Evolutionary conservation across 73 alveolate species (phyloP), one percentile per base, ranked within the genome.

Genomic region (Effrenium voratum): DNA sequence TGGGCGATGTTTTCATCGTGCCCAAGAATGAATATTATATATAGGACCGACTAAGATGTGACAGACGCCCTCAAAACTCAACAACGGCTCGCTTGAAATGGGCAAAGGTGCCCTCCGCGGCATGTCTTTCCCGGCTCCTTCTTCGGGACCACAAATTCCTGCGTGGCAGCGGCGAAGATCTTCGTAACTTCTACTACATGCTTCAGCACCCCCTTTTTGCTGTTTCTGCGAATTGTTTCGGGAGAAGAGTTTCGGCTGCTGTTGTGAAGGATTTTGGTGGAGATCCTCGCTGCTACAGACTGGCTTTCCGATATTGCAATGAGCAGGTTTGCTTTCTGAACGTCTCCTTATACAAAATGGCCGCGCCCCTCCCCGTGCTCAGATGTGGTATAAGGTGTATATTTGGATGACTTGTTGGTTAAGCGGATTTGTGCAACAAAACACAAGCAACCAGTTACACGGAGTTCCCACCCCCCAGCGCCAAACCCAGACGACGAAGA

Each of bases 41-140:
- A 2, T 66, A 86, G 24, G 94, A 86, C 30, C 66, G 94, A 8
- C 36, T 86, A 26, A 86, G 57, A 1, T 86, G 2, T 41, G 94
- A 86, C 34, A 43, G 94, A 6, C 43, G 94, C 5, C 94, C 94
- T 5, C 83, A 57, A 26, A 86, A 86, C 47, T 8, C 94, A 8
- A 86, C 82, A 0, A 59, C 59, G 94, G 32, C 16, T 4, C 43
- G 82, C 5, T 0, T 86, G 43, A 30, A 5, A 1, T 86, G 94
- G 94, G 94, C 94, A 28, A 10, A 86, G 5, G 43, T 86, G 1
- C 94, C 94, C 1, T 38, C 82, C 32, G 94, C 83, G 2, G 94
- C 94, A 3, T 86, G 94, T 26, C 44, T 86, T 5, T 16, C 44
- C 43, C 49, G 40, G 66, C 38, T 86, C 83, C 49, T 86, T 19